These are phyloP conservation scores for Neoboletus subvelutipes DNA, from an alignment of 768 basidiomycete species.

Conservation along the genomic window DNA sequence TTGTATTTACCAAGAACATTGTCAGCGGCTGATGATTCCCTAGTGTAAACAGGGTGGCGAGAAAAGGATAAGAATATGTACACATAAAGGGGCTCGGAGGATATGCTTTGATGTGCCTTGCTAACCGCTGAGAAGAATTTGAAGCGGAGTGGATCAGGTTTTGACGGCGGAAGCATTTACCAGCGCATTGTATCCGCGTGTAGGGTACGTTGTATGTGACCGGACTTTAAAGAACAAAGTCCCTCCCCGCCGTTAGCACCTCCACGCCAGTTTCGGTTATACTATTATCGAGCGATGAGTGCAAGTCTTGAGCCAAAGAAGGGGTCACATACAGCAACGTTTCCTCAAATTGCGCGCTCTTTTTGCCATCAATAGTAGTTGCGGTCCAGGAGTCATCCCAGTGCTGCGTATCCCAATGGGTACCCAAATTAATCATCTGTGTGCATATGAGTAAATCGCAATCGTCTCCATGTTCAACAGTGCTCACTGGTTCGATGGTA, in stretches of 20 bases:
- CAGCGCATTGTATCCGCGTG: conserved; percentile 26
- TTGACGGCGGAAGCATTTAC: conserved; percentile 19
- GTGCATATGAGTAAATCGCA: conserved; percentile 10
- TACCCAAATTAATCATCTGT: conserved; percentile 92
- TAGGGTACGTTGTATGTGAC: conserved; percentile 20
- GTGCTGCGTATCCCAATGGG: conserved; percentile 71
- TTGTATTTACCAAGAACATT: conserved; percentile 31
- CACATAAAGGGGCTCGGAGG: conserved; percentile 26
- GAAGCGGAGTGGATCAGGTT: conserved; percentile 15
- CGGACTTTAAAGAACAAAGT: conserved; percentile 23
- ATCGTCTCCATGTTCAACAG: conserved; percentile 1
- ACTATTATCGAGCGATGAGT: conserved; percentile 41
- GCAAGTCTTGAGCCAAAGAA: conserved; percentile 1
- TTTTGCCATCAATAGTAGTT: conserved; percentile 85
- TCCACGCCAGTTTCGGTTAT: conserved; percentile 92
- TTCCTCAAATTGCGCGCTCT: conserved; percentile 97
- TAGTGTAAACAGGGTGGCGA: conserved; percentile 27
- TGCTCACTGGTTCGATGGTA: conserved; percentile 75
- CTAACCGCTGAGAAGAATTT: conserved; percentile 21
- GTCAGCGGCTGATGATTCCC: conserved; percentile 27
- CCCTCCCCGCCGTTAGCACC: conserved; percentile 66
- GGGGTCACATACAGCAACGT: conserved; percentile 75
- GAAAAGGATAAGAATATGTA: conserved; percentile 33
- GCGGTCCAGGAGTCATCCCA: conserved; percentile 99
- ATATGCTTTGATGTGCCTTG: conserved; percentile 27